Conservation (phyloP, 2,329 filamentous ascomycete species). For the Stagonosporopsis chrysanthemi region DNA sequence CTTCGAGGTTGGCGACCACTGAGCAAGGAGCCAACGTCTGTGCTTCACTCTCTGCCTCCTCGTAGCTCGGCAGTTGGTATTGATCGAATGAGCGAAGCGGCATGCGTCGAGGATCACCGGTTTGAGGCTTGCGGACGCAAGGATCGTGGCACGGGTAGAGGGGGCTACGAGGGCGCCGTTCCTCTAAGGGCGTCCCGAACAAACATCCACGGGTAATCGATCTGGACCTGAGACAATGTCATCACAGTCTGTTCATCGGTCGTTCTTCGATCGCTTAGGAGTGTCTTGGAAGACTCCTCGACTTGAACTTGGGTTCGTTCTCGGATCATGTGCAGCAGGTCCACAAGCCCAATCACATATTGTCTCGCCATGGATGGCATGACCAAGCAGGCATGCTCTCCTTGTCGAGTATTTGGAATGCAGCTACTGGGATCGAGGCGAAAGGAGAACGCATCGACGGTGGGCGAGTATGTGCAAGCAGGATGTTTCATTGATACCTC, state of each 20-base stretch:
- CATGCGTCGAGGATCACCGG: constrained; percentile 4
- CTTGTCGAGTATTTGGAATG: neutral
- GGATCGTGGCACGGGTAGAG: constrained; percentile 3
- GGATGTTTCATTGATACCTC: neutral
- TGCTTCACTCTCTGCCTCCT: neutral
- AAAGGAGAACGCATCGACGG: neutral
- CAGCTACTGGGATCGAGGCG: neutral
- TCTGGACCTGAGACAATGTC: constrained; percentile 10
- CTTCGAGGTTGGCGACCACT: neutral
- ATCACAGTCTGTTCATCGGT: neutral
- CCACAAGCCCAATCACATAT: neutral
- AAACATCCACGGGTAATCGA: neutral
- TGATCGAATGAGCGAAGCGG: constrained; percentile 1
- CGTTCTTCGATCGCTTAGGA: neutral
- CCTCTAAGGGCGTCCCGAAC: neutral
- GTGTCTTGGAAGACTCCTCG: neutral
- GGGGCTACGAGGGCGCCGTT: constrained; percentile 5
- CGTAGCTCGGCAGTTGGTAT: neutral
- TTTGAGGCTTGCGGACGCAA: neutral
- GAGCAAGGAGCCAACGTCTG: neutral
- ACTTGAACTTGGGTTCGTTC: neutral
- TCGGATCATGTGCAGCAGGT: neutral
- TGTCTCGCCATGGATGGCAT: neutral
- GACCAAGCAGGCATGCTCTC: neutral
- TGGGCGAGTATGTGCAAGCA: neutral